A percentile compares a stretch with the other conserved stretches of the same genome.
phyloP scores from a whole-genome alignment of 768 basidiomycete genomes.

The Macrolepiota fuliginosa region DNA sequence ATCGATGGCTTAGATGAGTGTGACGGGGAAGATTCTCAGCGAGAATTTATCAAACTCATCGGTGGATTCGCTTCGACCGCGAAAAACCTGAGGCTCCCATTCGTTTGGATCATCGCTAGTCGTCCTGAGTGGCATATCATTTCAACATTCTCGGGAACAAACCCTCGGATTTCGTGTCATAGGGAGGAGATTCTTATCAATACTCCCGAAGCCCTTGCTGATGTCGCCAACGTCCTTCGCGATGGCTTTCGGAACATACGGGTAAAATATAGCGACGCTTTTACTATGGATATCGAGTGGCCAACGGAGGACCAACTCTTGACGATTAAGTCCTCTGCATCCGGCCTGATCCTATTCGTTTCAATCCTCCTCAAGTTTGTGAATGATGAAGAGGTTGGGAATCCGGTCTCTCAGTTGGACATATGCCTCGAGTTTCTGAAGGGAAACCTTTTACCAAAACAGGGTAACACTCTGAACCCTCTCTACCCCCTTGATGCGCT shows the following conservation, averaged over 20 bases:
- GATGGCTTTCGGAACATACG: background rate
- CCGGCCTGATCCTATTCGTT: background rate
- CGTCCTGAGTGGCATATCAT: constrained; percentile 1
- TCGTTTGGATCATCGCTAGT: constrained; percentile 4
- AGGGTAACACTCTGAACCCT: background rate
- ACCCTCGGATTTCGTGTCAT: background rate
- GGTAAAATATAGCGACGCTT: background rate
- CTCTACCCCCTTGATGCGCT: background rate
- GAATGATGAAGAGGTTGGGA: background rate
- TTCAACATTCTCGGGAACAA: background rate
- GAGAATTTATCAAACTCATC: background rate
- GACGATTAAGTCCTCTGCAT: background rate
- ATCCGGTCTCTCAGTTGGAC: background rate
- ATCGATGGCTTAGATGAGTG: constrained; percentile 15
- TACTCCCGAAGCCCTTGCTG: background rate
- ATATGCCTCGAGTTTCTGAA: background rate
- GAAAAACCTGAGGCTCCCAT: background rate
- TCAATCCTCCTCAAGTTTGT: background rate
- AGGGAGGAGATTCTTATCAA: background rate
- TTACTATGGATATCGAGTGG: background rate
- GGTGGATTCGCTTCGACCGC: background rate
- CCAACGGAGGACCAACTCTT: background rate
- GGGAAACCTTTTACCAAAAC: background rate
- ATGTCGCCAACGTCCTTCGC: background rate
- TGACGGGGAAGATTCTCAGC: background rate